A percentile compares a stretch with the other conserved stretches of the same genome.
Evolutionary conservation across 331 rosid species (phyloP).

Genomic region (Malus hybrid): DNA sequence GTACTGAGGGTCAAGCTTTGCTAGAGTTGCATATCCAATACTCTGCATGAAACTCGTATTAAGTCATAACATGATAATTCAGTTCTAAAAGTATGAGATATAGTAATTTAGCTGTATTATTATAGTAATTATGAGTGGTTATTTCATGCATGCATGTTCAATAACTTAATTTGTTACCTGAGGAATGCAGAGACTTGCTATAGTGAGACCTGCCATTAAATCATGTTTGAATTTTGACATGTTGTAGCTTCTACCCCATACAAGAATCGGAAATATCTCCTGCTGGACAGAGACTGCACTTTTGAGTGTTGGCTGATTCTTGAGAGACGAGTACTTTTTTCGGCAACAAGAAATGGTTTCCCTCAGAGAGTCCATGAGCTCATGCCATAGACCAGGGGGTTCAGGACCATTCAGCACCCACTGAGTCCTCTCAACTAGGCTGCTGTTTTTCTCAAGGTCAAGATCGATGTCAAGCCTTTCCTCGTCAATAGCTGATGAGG

Average conservation of each 20-base stretch:
- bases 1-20: conserved; percentile 73
- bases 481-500: conserved; percentile 4
- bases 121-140: too few relatives aligned
- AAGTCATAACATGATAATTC: neutral
- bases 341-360: conserved; percentile 16
- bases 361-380: conserved; percentile 20
- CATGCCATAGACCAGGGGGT: conserved; percentile 37
- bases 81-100: too few relatives aligned
- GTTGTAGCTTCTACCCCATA: conserved; percentile 47
- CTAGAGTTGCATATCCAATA: conserved; percentile 83
- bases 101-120: too few relatives aligned
- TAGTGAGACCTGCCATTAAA: conserved; percentile 66
- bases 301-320: conserved; percentile 14
- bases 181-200: conserved; percentile 79
- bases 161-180: conserved; percentile 39
- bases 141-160: neutral
- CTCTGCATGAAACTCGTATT: conserved; percentile 40
- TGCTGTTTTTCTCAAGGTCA: conserved; percentile 26
- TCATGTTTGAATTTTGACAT: conserved; percentile 42
- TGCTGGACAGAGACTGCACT: conserved; percentile 26
- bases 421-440: conserved; percentile 18
- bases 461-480: conserved; percentile 15
- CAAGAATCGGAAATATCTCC: conserved; percentile 44
- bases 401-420: conserved; percentile 64
- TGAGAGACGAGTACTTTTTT: conserved; percentile 13